These are phyloP conservation scores for Sanghuangporus sanghuang DNA, from an alignment of 1,284 basidiomycete species.

Conservation along the genomic window DNA sequence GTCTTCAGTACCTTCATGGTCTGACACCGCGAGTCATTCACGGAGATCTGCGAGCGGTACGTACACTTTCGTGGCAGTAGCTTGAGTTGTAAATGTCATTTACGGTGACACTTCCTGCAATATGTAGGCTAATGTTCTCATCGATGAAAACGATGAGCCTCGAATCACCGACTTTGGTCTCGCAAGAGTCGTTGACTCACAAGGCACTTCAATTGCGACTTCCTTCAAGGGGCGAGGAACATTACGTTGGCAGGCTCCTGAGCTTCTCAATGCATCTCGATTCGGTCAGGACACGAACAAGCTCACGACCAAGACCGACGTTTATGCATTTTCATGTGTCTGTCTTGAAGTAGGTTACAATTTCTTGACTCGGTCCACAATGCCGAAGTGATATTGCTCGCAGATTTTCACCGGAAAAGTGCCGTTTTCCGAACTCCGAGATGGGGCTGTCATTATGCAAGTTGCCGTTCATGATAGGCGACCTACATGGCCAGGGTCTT, in stretches of 20 bases:
- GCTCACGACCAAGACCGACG: slow-evolving; percentile 6
- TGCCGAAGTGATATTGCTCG: not conserved
- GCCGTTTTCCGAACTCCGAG: slow-evolving; percentile 4
- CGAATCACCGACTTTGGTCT: slow-evolving; percentile 10
- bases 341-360: not conserved
- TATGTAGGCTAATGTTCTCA: slow-evolving; percentile 4
- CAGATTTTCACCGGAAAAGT: slow-evolving; percentile 7
- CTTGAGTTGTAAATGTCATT: not conserved
- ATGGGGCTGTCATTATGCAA: slow-evolving; percentile 8
- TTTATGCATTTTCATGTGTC: slow-evolving; percentile 10
- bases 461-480: not conserved
- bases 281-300: not conserved
- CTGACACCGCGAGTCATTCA: slow-evolving; percentile 4
- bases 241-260: slow-evolving; percentile 9
- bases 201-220: not conserved
- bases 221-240: slow-evolving; percentile 5
- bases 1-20: slow-evolving; percentile 11
- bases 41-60: slow-evolving; percentile 12
- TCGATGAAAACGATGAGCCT: slow-evolving; percentile 4
- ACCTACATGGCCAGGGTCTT: not conserved
- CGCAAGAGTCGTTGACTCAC: slow-evolving; percentile 7
- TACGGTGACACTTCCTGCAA: not conserved
- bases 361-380: not conserved
- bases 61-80: not conserved
- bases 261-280: not conserved